Evolutionary conservation across 495 filamentous ascomycete genomes (phyloP).

Genomic region (Lasiosphaeria ovina): DNA sequence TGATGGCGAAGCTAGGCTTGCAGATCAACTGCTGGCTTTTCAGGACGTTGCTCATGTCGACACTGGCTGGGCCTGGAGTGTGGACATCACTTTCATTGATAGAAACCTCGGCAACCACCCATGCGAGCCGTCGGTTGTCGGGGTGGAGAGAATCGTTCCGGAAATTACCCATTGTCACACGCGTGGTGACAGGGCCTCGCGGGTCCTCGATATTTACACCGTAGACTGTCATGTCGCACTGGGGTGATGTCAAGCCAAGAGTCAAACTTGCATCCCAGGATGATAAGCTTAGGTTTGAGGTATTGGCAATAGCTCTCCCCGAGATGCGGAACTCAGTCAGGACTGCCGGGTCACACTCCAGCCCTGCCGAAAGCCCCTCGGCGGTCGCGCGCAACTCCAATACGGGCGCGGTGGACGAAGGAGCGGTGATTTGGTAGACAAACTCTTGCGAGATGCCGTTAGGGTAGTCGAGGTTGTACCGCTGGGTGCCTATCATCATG

Average conservation of each 20-base stretch:
- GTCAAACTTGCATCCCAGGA: too few relatives aligned
- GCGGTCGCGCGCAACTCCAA: constrained; percentile 1
- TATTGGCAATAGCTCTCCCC: not conserved
- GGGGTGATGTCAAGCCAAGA: not conserved
- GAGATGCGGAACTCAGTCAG: not conserved
- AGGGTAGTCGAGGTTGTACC: not conserved
- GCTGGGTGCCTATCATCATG: not conserved
- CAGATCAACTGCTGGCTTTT: constrained; percentile 2
- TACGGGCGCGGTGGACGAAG: not conserved
- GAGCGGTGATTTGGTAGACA: not conserved
- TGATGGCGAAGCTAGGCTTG: not conserved
- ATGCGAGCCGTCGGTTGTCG: not conserved
- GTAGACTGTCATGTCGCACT: not conserved
- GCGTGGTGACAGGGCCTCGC: not conserved
- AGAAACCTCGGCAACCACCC: not conserved
- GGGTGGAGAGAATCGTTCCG: not conserved
- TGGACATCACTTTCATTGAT: not conserved
- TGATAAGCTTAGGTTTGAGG: too few relatives aligned
- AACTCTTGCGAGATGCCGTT: not conserved
- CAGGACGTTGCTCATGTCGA: not conserved
- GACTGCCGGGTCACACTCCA: constrained; percentile 3
- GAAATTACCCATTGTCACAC: not conserved
- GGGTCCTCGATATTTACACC: not conserved
- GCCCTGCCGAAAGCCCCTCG: not conserved
- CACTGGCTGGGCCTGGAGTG: not conserved